A percentile compares a stretch with the other conserved stretches of the same genome.
These are phyloP conservation scores for Trichoderma arundinaceum DNA, from an alignment of 2,329 filamentous ascomycete species.

Conservation along the genomic window DNA sequence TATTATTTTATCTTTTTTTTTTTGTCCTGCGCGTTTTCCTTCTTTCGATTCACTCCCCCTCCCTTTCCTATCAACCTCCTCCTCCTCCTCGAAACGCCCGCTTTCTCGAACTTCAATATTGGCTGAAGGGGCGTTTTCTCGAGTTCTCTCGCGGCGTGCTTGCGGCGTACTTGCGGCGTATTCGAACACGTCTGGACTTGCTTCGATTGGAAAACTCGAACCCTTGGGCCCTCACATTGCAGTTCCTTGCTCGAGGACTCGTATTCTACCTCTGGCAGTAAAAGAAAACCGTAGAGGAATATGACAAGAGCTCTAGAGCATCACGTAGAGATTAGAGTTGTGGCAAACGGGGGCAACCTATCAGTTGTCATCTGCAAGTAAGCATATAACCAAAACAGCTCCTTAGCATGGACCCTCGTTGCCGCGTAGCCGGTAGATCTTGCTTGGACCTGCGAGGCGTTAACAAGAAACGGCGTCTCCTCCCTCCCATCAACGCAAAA, in stretches of 20 bases:
- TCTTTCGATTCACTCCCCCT: conserved; percentile 18
- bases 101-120: conserved; percentile 9
- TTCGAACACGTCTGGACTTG: neutral
- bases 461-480: neutral
- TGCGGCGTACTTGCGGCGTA: neutral
- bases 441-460: neutral
- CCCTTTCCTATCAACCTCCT: neutral
- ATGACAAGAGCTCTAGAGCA: neutral
- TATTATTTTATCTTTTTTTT: neutral
- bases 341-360: neutral
- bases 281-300: neutral
- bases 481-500: no score
- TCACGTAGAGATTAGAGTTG: neutral
- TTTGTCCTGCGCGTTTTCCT: neutral
- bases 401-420: neutral
- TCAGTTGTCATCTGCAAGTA: conserved; percentile 2
- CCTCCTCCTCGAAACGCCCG: neutral
- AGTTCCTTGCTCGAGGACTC: neutral
- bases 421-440: conserved; percentile 14
- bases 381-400: conserved; percentile 8
- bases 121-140: neutral
- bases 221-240: neutral
- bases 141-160: neutral
- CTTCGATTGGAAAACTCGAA: no score
- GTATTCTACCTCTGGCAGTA: neutral